Percentiles rank a stretch among this genome's conserved stretches.
Evolutionary conservation across 2,329 filamentous ascomycete species (phyloP).

Genomic region (Dactylellina sp.): DNA sequence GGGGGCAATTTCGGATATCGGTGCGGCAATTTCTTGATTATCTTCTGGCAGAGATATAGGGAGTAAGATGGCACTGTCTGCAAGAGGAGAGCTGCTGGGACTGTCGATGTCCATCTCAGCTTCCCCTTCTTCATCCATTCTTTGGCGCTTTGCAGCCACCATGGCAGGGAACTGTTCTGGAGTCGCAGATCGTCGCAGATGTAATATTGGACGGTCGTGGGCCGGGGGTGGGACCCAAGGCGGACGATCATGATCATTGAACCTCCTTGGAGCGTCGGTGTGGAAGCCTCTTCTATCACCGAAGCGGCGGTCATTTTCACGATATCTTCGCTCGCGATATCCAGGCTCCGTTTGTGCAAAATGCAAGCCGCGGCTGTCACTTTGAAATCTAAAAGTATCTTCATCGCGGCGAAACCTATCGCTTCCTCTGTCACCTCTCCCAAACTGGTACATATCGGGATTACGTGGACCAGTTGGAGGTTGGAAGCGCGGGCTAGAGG

Average conservation of each 20-base stretch:
- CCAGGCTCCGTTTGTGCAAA: slow-evolving; percentile 52
- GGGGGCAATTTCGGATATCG: not conserved
- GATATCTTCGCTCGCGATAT: slow-evolving; percentile 37
- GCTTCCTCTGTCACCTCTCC: slow-evolving; percentile 11
- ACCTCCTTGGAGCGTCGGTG: slow-evolving; percentile 28
- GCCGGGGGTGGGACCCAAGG: slow-evolving; percentile 49
- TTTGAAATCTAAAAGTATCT: slow-evolving; percentile 36
- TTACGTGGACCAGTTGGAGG: slow-evolving; percentile 42
- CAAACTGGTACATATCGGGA: slow-evolving; percentile 35
- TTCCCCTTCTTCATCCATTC: slow-evolving; percentile 55
- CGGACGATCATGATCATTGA: slow-evolving; percentile 57
- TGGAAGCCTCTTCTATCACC: slow-evolving; percentile 54
- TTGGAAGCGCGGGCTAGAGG: slow-evolving; percentile 35
- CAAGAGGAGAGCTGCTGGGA: slow-evolving; percentile 15
- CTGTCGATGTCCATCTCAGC: slow-evolving; percentile 50
- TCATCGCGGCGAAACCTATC: slow-evolving; percentile 30
- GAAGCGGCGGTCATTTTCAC: slow-evolving; percentile 27
- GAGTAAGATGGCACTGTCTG: slow-evolving; percentile 13
- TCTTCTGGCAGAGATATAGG: slow-evolving; percentile 28
- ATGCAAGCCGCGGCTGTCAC: slow-evolving; percentile 41
- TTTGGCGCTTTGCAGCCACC: slow-evolving; percentile 51
- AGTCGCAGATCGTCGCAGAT: slow-evolving; percentile 39
- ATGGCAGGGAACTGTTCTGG: slow-evolving; percentile 54
- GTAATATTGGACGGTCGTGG: slow-evolving; percentile 47
- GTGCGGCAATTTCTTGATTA: slow-evolving; percentile 25